Base-by-base conservation (phyloP, 2,329 filamentous ascomycete species). In the Fusarium tanahbumbuense region DNA sequence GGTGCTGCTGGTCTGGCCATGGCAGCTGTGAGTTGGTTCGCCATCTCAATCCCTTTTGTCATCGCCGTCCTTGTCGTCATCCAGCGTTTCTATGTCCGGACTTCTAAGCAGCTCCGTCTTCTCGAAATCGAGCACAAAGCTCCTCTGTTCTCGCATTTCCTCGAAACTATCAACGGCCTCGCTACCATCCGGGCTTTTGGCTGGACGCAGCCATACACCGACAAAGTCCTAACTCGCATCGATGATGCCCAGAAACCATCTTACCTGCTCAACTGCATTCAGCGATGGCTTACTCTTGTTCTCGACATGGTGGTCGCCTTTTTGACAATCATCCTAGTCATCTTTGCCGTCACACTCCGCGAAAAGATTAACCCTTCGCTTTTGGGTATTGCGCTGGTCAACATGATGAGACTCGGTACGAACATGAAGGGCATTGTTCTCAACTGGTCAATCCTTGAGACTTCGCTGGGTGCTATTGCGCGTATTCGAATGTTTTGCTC, bases 31-130 rank as follows among this genome's bases (percentile, higher is more conserved):
- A 78, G 77, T 64, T 86, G 83, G 66, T 80, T 83, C 3, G 82
- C 82, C 6, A 79, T 81, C n/a, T 78, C 80, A 0, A 80, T 85
- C 23, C 84, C 85, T 0, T 75, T 83, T 22, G 77, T 85, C 3
- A 70, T 84, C 32, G 67, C 76, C 10, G 71, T 79, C 3, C 73
- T 85, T 16, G 83, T 83, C 56, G 57, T 82, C 10, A 79, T 87
- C 12, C 85, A 87, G 60, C 82, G 82, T 44, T 81, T 84, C 66
- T 88, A 88, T 64, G 79, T 88, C n/a, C 80, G 83, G 8, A 88
- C 86, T 3, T 87, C 85, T 0, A 84, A 85, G 6, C 86, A 88
- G 59, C 75, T 88, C 9, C 81, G 87, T 52, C 80, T 86, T 28
- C 76, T 88, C 10, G 86, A 88, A 30, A 77, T 80, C 10, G 78